Base-by-base conservation (phyloP, 257 asterid genomes). In the Haberlea rhodopensis region DNA sequence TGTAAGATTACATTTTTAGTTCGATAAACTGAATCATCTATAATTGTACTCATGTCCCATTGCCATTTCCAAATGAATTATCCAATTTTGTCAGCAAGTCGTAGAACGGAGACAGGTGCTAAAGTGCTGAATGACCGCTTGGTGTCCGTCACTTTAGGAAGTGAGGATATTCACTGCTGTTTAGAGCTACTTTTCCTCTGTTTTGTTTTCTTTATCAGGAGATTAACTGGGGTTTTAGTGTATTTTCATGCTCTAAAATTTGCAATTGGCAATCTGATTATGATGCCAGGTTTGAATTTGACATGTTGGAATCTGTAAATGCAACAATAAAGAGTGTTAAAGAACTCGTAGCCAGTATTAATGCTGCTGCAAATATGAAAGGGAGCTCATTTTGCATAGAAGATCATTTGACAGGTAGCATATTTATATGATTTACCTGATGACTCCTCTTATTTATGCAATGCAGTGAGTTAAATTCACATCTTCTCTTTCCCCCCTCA, bases 81-180 rank as follows among this genome's bases (percentile, higher is more conserved):
- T 60, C 96, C 94, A 62, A 84, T 87, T 71, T 96, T 88, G 46
- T 10, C 74, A 56, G 89, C 90, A 73, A 92, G 99, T 73, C 74
- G 77, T 56, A 84, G 85, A 73, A 85, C 88, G 29, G 83, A 80
- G 65, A 76, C 84, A 72, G 96, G 94, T 46, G 66, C 65, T 64
- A 58, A 81, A 73, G 99, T 92, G 63, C 79, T 92, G 73, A 92
- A 92, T 75, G 97, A 89, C 77, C 82, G 66, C 25, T 92, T 96
- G 97, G 99, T 92, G 59, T 89, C 99, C 3, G 97, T 89, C 62
- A 92, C 99, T 68, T 92, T 95, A 57, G 99, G 99, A 66, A 92
- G 97, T 75, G 99, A 92, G 76, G 97, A 87, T 84, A 84, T 82
- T 87, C 99, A 25, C 87, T 89, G 45, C 10, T 19, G 34, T 26